Base-by-base conservation (phyloP, 2,329 filamentous ascomycete species). In the Penicillium aurantiogriseum region DNA sequence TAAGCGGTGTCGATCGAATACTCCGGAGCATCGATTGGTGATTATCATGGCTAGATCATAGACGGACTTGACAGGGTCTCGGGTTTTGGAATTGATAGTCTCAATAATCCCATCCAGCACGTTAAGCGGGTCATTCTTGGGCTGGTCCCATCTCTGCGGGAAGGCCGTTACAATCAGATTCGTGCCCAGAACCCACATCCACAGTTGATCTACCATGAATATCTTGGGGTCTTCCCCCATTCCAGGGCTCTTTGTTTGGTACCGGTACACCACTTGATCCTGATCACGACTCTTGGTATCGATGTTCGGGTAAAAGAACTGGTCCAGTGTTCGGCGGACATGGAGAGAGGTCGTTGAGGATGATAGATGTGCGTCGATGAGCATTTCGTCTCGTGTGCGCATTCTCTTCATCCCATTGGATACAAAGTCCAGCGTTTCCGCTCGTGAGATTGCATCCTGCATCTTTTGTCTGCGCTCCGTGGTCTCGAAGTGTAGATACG, bases 201-300 rank as follows among this genome's bases (percentile, higher is more conserved):
- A 88, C 2, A 89, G 74, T 63, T 88, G 86, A 67, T 88, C 86
- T 0, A 88, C 85, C 85, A 88, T 88, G 68, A 86, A 86, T 3
- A 88, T 81, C 59, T 86, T 86, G 1, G 79, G 78, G 54, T 85
- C 82, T 4, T 58, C 61, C 4, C 54, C 61, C 2, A 71, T 73
- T 69, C 67, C 71, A 9, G 69, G 66, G 7, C 67, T 67, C 42
- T 76, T 75, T 35, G 71, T 75, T 61, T 81, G 79, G 62, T 87
- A 87, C 11, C 85, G 79, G 66, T 83, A 87, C 0, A 88, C 84
- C 1, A 88, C 85, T 67, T 88, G 86, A 62, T 88, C 85, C 33
- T 77, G 75, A 61, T 88, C 86, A 36, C 85, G 80, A 9, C 74
- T 78, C 43, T 80, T 76, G 0, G 85, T 88, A 62, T 87, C 72